These are phyloP conservation scores for Scheffersomyces quercinus DNA, from an alignment of 1,139 yeast genomes.

Conservation along the genomic window DNA sequence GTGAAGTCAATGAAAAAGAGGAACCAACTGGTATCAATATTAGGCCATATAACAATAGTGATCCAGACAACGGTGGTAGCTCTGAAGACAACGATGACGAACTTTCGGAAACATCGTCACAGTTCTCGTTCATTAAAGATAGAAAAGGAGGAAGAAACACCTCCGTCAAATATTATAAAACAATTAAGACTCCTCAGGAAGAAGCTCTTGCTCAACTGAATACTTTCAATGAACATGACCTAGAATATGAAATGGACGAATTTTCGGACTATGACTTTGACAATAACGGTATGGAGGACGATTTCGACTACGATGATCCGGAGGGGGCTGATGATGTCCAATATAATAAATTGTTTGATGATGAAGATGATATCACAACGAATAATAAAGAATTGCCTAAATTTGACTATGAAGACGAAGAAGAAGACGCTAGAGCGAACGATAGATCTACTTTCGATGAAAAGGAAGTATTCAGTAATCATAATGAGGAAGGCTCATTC, in stretches of 20 bases:
- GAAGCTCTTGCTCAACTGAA: slow-evolving; percentile 13
- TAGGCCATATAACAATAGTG: slow-evolving; percentile 7
- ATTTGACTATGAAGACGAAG: too few species aligned
- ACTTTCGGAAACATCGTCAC: slow-evolving; percentile 40
- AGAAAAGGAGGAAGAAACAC: slow-evolving; percentile 59
- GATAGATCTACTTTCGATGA: too few species aligned
- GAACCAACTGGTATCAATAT: background rate
- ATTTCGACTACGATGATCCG: slow-evolving; percentile 40
- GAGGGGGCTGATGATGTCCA: slow-evolving; percentile 52
- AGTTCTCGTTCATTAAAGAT: slow-evolving; percentile 61
- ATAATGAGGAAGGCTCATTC: background rate
- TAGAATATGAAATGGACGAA: slow-evolving; percentile 38
- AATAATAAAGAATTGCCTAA: too few species aligned
- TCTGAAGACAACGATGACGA: slow-evolving; percentile 15
- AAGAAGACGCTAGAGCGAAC: too few species aligned
- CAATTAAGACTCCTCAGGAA: slow-evolving; percentile 21
- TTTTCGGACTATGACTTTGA: slow-evolving; percentile 42
- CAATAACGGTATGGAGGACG: slow-evolving; percentile 46
- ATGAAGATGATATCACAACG: slow-evolving; percentile 12
- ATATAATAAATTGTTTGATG: slow-evolving; percentile 21
- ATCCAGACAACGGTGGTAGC: slow-evolving; percentile 14
- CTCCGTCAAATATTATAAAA: slow-evolving; percentile 62
- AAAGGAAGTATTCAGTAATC: background rate
- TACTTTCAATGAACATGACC: slow-evolving; percentile 29
- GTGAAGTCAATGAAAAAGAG: slow-evolving; percentile 2